These are phyloP conservation scores for Paspalum notatum DNA, from an alignment of 176 grass and related monocot species.

Conservation along the genomic window DNA sequence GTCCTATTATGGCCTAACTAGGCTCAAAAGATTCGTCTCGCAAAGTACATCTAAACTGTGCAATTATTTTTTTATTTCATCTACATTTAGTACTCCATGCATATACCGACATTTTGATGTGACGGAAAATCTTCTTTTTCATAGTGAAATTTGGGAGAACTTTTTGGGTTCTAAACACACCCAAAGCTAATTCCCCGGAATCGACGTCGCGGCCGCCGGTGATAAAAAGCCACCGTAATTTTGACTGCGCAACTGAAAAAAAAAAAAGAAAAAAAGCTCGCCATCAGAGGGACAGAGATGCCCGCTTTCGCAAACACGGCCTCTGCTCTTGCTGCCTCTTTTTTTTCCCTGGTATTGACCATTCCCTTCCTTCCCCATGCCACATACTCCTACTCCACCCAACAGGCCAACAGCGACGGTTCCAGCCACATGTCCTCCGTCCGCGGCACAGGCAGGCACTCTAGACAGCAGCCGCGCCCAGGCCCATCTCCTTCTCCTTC, in stretches of 20 bases:
- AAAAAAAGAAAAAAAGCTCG: neutral
- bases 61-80: no score
- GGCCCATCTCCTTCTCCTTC: no score
- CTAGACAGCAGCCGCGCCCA: neutral
- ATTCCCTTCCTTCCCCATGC: no score
- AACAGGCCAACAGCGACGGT: neutral
- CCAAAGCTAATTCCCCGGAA: constrained; percentile 21
- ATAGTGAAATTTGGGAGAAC: no score
- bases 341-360: neutral
- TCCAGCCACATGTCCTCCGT: neutral
- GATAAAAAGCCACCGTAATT: constrained; percentile 17
- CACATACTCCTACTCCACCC: neutral
- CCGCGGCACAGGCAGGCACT: neutral
- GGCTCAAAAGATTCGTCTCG: no score
- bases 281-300: neutral
- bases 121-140: no score
- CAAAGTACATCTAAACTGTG: no score
- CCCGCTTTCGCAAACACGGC: constrained; percentile 11
- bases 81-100: no score
- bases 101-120: no score
- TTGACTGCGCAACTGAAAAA: constrained; percentile 1
- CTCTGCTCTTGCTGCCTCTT: neutral
- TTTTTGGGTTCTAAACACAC: no score
- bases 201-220: neutral
- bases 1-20: no score